Evolutionary conservation across 768 basidiomycete species (phyloP).

Genomic region (Pholiota microspora): DNA sequence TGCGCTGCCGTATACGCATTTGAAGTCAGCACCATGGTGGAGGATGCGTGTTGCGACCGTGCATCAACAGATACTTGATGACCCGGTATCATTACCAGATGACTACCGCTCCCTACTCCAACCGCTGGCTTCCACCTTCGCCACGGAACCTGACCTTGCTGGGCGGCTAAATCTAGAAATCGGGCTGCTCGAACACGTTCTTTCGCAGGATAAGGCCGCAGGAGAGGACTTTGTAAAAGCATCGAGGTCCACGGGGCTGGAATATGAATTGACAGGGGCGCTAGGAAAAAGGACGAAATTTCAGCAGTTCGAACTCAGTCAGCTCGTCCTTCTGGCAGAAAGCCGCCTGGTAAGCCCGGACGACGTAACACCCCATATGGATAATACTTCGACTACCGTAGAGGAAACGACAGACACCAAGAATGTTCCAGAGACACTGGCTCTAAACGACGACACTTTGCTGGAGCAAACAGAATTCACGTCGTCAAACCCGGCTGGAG

Average conservation of each 20-base stretch:
- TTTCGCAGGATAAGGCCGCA: slow-evolving; percentile 74
- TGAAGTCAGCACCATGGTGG: slow-evolving; percentile 74
- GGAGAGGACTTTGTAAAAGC: slow-evolving; percentile 77
- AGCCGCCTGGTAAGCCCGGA: slow-evolving; percentile 49
- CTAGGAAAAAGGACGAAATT: slow-evolving; percentile 94
- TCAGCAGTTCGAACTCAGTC: slow-evolving; percentile 80
- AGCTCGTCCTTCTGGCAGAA: slow-evolving; percentile 92
- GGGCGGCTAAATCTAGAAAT: slow-evolving; percentile 72
- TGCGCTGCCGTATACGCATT: slow-evolving; percentile 49
- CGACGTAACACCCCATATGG: slow-evolving; percentile 8
- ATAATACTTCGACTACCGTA: slow-evolving; percentile 6
- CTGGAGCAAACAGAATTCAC: slow-evolving; percentile 94
- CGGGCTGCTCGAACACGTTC: slow-evolving; percentile 76
- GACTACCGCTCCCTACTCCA: slow-evolving; percentile 38
- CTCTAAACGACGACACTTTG: slow-evolving; percentile 93
- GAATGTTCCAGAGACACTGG: slow-evolving; percentile 72
- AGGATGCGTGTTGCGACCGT: slow-evolving; percentile 66
- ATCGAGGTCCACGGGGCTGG: slow-evolving; percentile 71
- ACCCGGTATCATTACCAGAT: slow-evolving; percentile 62
- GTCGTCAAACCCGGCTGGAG: slow-evolving; percentile 54
- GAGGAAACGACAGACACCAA: slow-evolving; percentile 11
- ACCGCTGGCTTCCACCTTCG: slow-evolving; percentile 37
- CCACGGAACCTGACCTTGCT: slow-evolving; percentile 58
- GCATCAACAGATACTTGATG: slow-evolving; percentile 83
- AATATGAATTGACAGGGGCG: slow-evolving; percentile 91